Evolutionary conservation across 2,329 filamentous ascomycete species (phyloP), one percentile per base, ranked within the genome.

Genomic region (Arthrobotrys iridis): DNA sequence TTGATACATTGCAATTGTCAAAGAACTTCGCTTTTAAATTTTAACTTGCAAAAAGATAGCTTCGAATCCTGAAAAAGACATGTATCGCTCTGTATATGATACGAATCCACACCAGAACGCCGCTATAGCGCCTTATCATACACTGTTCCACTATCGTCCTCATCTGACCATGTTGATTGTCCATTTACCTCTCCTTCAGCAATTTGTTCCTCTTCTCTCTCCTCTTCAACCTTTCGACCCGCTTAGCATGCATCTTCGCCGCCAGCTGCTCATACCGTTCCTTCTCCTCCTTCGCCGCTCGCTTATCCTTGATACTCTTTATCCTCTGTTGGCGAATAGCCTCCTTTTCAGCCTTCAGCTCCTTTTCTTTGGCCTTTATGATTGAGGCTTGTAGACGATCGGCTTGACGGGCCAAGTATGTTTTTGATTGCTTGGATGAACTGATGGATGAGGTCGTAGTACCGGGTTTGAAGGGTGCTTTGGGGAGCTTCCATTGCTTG

Each of bases 191-290:
- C 67, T 79, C 78, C 57, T 90, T 89, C 80, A 91, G 81, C 82
- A 93, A 84, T 85, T 94, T 95, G 83, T 94, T 99, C 81, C 95
- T 89, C 89, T 98, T 98, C 86, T 99, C 95, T 83, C 93, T 91
- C 81, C 93, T 88, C 89, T 93, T 97, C 83, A 97, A 83, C 79
- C 95, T 88, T 84, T 99, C 95, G 10, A 98, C 90, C 76, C 93
- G 87, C 87, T 97, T 98, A 83, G 88, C 89, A 85, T 98, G 94
- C 95, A 99, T 98, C 85, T 95, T 98, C 84, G 93, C 92, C 18
- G 93, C 94, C 88, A 99, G 88, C 85, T 93, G 92, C 82, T 93
- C 92, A 81, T 94, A 98, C 79, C 94, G 87, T 80, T 93, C 93
- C 83, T 91, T 93, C 85, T 98, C 95, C 80, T 93, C 93, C 86